A percentile compares a stretch with the other conserved stretches of the same genome.
phyloP scores from a whole-genome alignment of 768 basidiomycete species.

The Rhodotorula toruloides region DNA sequence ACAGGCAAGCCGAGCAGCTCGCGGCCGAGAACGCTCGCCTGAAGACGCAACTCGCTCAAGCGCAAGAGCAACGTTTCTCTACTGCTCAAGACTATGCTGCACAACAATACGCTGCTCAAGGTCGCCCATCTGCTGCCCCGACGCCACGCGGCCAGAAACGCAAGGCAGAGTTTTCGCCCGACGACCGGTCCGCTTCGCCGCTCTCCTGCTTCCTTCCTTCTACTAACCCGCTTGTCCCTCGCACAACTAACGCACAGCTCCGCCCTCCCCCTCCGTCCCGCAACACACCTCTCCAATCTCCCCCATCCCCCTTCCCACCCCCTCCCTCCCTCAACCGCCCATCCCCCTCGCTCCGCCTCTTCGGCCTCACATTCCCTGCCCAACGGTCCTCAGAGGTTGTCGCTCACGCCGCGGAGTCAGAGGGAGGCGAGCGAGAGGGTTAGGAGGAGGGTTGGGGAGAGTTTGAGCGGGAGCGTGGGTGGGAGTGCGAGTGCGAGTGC shows the following conservation, averaged over 20 bases:
- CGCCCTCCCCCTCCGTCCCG: background rate
- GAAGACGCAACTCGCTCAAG: background rate
- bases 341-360: background rate
- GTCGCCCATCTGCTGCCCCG: background rate
- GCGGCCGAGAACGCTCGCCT: conserved; percentile 5
- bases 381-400: too few relatives aligned
- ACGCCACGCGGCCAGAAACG: background rate
- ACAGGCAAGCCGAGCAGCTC: conserved; percentile 13
- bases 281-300: background rate
- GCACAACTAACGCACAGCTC: background rate
- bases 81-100: background rate
- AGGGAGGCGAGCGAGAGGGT: background rate
- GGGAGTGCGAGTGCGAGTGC: background rate
- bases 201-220: too few relatives aligned
- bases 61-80: background rate
- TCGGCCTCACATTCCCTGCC: too few relatives aligned
- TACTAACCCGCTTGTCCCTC: background rate
- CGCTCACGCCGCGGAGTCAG: background rate
- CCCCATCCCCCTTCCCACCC: background rate
- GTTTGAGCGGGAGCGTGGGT: background rate
- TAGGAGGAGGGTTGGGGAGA: too few relatives aligned
- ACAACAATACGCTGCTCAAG: too few relatives aligned
- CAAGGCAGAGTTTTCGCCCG: background rate
- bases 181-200: conserved; percentile 1
- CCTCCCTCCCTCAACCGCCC: background rate